Evolutionary conservation across 2,329 filamentous ascomycete species (phyloP).

Genomic region (Ceratocystis lukuohia): DNA sequence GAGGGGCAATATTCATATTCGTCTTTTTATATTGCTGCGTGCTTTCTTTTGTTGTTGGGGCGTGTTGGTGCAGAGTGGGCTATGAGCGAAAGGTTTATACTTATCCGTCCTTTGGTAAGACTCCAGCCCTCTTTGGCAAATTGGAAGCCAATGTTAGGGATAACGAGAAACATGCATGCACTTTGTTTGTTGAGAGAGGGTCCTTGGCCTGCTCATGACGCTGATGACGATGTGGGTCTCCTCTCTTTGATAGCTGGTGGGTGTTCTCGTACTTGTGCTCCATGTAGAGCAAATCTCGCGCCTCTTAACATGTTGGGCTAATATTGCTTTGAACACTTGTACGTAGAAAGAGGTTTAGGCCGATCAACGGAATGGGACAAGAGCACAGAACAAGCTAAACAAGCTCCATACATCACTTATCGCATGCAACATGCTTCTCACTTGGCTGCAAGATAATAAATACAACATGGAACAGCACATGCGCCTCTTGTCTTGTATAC

Average conservation of each 20-base stretch:
- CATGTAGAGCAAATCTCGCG: background rate
- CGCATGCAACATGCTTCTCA: background rate
- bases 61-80: no score
- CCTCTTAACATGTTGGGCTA: background rate
- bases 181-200: background rate
- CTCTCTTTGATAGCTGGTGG: no score
- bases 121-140: background rate
- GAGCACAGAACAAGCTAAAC: background rate
- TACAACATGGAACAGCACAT: background rate
- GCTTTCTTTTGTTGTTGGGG: background rate
- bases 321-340: background rate
- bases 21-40: background rate
- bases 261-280: background rate
- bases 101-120: background rate
- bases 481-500: background rate
- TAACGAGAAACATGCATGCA: constrained; percentile 1
- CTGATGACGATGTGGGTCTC: background rate
- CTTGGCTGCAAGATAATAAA: no score
- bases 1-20: background rate
- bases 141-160: background rate
- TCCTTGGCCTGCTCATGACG: background rate
- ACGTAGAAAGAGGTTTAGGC: background rate
- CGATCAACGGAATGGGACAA: background rate
- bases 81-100: background rate
- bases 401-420: background rate